phyloP scores from a whole-genome alignment of 2,329 filamentous ascomycete genomes.

The Exophiala phaeomuriformis region DNA sequence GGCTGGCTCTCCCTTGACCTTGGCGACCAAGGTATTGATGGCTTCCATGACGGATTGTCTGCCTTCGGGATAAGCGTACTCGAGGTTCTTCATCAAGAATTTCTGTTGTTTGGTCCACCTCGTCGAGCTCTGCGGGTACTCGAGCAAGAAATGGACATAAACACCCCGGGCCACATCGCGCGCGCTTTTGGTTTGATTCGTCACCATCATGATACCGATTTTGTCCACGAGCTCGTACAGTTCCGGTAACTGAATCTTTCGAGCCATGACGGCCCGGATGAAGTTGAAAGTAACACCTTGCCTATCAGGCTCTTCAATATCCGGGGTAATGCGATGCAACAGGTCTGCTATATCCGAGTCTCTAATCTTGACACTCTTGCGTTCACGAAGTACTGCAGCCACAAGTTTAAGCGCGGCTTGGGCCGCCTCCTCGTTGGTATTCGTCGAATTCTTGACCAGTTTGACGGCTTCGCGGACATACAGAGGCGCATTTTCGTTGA shows the following conservation, averaged over 20 bases:
- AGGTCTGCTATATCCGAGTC: constrained; percentile 77
- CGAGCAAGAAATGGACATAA: constrained; percentile 88
- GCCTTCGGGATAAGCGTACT: constrained; percentile 82
- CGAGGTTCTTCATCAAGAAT: constrained; percentile 83
- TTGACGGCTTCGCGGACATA: constrained; percentile 81
- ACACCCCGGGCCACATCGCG: constrained; percentile 80
- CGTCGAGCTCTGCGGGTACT: constrained; percentile 87
- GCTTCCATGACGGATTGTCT: constrained; percentile 90
- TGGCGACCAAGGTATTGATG: constrained; percentile 75
- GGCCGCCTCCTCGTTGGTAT: constrained; percentile 72
- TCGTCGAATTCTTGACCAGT: constrained; percentile 66
- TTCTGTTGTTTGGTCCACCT: constrained; percentile 82
- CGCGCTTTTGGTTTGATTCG: constrained; percentile 82
- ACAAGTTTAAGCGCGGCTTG: constrained; percentile 86
- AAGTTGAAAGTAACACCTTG: constrained; percentile 95
- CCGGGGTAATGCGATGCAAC: constrained; percentile 71
- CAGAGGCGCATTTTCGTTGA: constrained; percentile 65
- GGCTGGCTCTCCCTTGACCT: constrained; percentile 71
- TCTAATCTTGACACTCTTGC: constrained; percentile 66
- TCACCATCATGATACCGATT: constrained; percentile 87
- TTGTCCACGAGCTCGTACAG: constrained; percentile 90
- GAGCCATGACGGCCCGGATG: constrained; percentile 74
- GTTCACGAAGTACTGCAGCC: constrained; percentile 74
- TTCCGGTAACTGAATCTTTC: constrained; percentile 74
- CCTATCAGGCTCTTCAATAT: constrained; percentile 85